Conservation (phyloP, 2,329 filamentous ascomycete species). For the Cytospora schulzeri region DNA sequence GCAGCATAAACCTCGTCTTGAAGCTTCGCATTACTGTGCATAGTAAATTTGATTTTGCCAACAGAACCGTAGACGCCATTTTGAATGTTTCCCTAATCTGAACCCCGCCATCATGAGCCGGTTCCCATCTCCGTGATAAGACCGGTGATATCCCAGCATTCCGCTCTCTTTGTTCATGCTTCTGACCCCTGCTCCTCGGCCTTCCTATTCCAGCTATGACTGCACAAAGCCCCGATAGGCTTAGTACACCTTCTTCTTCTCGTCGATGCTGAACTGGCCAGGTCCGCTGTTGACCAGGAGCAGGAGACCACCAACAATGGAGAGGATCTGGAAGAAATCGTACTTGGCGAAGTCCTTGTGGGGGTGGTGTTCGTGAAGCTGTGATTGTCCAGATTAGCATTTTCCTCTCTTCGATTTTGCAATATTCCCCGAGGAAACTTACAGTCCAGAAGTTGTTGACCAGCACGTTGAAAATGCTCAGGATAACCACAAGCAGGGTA, state of each 20-base stretch:
- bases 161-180: slow-evolving; percentile 9
- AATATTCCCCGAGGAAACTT: slow-evolving; percentile 46
- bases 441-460: slow-evolving; percentile 99
- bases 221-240: not conserved
- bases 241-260: slow-evolving; percentile 99
- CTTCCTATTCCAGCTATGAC: not conserved
- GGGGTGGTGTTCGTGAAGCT: slow-evolving; percentile 96
- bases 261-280: slow-evolving; percentile 95
- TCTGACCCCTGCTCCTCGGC: not conserved
- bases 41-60: not conserved
- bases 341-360: slow-evolving; percentile 99
- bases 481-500: slow-evolving; percentile 88
- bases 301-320: slow-evolving; percentile 94
- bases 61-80: slow-evolving; percentile 24
- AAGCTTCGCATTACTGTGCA: not conserved
- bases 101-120: slow-evolving; percentile 8
- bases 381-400: slow-evolving; percentile 33
- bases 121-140: slow-evolving; percentile 12
- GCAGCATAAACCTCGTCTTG: not conserved
- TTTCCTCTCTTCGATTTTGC: slow-evolving; percentile 4
- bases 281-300: slow-evolving; percentile 98
- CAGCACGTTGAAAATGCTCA: slow-evolving; percentile 94
- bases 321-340: slow-evolving; percentile 99
- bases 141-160: slow-evolving; percentile 14
- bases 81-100: slow-evolving; percentile 14